Conservation (phyloP, 208 protist genomes). For the Trypanosoma theileri region DNA sequence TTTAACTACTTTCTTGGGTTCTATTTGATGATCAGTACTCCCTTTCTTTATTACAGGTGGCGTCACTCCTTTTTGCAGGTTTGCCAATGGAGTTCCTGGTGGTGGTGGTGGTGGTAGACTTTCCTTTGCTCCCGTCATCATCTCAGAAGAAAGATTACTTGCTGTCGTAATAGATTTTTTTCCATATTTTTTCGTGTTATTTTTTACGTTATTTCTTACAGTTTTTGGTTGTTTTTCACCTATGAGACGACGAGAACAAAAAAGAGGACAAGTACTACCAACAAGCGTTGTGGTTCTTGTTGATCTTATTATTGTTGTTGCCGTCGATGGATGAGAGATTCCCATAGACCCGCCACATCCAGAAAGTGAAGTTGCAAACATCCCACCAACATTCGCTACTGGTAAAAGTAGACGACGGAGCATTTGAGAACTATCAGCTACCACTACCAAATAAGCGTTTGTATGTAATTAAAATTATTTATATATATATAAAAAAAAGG, state of each 20-base stretch:
- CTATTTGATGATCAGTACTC: not conserved
- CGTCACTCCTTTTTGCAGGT: not conserved
- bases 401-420: no score
- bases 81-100: not conserved
- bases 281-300: not conserved
- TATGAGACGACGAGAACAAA: constrained; percentile 14
- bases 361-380: no score
- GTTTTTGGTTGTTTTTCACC: constrained; percentile 8
- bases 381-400: no score
- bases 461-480: no score
- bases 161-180: not conserved
- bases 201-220: not conserved
- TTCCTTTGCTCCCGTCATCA: not conserved
- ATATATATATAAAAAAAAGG: no score
- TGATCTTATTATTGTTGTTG: no score
- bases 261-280: not conserved
- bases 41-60: not conserved
- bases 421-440: no score
- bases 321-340: no score
- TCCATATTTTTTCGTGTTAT: not conserved
- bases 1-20: not conserved
- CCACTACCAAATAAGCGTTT: no score
- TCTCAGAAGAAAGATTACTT: not conserved
- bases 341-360: no score
- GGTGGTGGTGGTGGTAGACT: constrained; percentile 3